Base-by-base conservation (phyloP, 345 rosid genomes). In the Eucalyptus tenuipes region DNA sequence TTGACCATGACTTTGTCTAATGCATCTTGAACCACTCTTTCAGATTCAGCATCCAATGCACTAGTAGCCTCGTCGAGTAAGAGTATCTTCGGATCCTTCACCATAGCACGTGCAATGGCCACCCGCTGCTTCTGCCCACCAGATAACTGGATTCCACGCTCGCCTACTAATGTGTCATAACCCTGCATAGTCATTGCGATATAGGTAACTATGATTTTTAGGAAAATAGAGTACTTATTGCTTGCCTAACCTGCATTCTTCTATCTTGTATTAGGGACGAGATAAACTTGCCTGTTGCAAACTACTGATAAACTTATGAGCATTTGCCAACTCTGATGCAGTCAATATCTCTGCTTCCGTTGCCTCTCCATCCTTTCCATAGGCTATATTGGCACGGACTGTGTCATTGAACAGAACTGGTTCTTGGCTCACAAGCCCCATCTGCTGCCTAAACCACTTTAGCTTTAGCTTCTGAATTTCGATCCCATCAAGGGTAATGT, bases 11-110 rank as follows among this genome's bases (percentile, higher is more conserved):
- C 88, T 81, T 88, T 45, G 27, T 89, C 90, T 49, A 86, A 55
- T 31, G 90, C 90, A 37, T 86, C 90, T 45, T 86, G 90, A 81
- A 89, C 90, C 55, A 89, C 90, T 42, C 42, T 45, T 85, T 89
- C 88, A 10, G 88, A 89, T 87, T 86, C 90, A n/a, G 88, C 90
- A 49, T 89, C 88, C 31, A 89, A 29, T 27, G 90, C 90, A 31
- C 90, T 89, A 15, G 90, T 89, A 20, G 96, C 97, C 90, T 95
- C 96, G 31, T 95, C 97, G 31, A 95, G 85, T 7, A 95, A 90
- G 49, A 94, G 42, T 79, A 95, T 90, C 86, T 88, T 93, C 1
- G 95, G 97, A 85, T 88, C 92, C 84, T 94, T 95, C 3, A 94
- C 90, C 18, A 95, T 90, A 16, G 97, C 97, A 3, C 96, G 93